Conservation (phyloP, 164 flowering plant genomes). For the Litsea cubeba region DNA sequence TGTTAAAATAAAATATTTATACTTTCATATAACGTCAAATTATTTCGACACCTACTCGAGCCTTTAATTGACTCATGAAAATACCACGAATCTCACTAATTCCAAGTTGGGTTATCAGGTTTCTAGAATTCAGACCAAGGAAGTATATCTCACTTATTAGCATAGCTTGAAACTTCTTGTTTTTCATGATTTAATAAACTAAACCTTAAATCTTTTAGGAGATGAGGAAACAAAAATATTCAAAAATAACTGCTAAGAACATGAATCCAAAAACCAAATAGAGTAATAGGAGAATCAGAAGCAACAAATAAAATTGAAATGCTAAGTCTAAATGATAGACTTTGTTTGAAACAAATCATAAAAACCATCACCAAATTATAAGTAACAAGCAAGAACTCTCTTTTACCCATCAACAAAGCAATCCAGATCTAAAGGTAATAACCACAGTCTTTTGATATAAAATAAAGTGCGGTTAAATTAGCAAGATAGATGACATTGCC, state of each 20-base stretch:
- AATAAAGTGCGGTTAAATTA: neutral
- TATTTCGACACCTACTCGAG: neutral
- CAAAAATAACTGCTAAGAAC: neutral
- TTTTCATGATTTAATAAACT: too few species aligned
- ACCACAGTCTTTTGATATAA: neutral
- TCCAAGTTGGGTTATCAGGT: neutral
- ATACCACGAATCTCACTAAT: neutral
- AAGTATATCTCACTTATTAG: neutral
- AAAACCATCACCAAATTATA: neutral
- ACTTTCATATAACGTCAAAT: neutral
- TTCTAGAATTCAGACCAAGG: neutral
- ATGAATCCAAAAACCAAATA: neutral
- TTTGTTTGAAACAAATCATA: neutral
- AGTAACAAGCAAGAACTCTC: neutral
- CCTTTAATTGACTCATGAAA: too few species aligned
- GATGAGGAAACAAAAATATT: neutral
- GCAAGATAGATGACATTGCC: neutral
- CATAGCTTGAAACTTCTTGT: neutral
- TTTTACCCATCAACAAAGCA: neutral
- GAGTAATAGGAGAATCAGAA: neutral
- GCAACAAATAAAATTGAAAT: too few species aligned
- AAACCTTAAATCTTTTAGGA: neutral
- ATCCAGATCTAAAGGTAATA: neutral
- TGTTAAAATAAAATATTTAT: too few species aligned
- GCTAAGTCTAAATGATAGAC: neutral